Base-by-base conservation (phyloP, 1,284 basidiomycete genomes). In the Apiotrichum domesticum region DNA sequence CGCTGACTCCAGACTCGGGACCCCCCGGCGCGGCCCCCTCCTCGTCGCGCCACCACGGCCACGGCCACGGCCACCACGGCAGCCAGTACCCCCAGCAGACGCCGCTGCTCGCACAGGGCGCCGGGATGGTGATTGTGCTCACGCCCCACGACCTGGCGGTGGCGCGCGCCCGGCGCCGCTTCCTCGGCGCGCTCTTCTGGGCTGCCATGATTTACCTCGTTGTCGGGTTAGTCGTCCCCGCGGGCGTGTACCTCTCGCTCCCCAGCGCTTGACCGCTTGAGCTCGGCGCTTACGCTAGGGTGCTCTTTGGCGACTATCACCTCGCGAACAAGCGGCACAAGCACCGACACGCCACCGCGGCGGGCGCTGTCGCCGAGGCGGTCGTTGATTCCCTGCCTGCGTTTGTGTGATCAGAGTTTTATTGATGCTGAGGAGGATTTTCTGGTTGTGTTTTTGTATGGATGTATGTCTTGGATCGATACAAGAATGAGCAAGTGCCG, bases 111-210 rank as follows among this genome's bases (percentile, higher is more conserved):
- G 29, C 15, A 14, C 9, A 29, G 41, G 15, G 32, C 15, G 42
- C 34, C 15, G 46, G 42, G 7, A n/a, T 57, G 35, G 33, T 61
- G 39, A 32, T 61, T 40, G 44, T 41, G 6, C 9, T 52, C 9
- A 29, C 51, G 29, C 42, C 33, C 10, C 35, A 33, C 34, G 13
- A 44, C 3, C 32, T 72, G 5, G 74, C 72, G 4, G 56, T 62
- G 41, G 54, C 64, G 21, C 54, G 74, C 39, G 72, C 74, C 6
- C 51, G 67, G n/a, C 58, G 67, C 37, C 58, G 74, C 45, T 76
- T 76, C 61, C 74, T 70, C 64, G 59, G 63, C 14, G 68, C 74
- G 2, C 61, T 76, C 56, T 58, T 72, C 46, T 74, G 70, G 70
- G 74, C 68, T 1, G 68, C 72, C 58, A 51, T 66, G n/a, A 74